Evolutionary conservation across 2,329 filamentous ascomycete species (phyloP).

Genomic region (Fusarium virguliforme): DNA sequence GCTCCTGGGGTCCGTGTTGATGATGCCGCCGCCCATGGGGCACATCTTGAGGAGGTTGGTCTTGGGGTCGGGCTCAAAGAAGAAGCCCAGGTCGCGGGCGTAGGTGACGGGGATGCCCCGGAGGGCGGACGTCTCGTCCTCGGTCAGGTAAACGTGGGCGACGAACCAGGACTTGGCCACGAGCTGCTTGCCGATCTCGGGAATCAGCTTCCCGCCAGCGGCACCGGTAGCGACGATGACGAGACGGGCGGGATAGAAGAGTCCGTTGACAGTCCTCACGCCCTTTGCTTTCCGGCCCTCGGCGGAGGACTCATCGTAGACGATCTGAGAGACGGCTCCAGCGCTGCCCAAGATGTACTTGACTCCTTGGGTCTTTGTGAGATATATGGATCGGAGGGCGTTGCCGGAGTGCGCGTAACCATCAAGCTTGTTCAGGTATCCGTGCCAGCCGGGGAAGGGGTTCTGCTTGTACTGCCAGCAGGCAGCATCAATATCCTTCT

Average conservation of each 20-base stretch:
- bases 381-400: conserved; percentile 65
- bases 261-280: conserved; percentile 31
- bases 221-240: conserved; percentile 70
- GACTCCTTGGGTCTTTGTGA: conserved; percentile 53
- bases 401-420: conserved; percentile 72
- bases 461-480: conserved; percentile 68
- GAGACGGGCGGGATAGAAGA: conserved; percentile 53
- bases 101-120: conserved; percentile 74
- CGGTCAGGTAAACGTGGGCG: conserved; percentile 71
- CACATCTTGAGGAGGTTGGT: conserved; percentile 74
- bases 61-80: conserved; percentile 75
- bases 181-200: conserved; percentile 65
- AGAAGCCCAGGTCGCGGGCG: conserved; percentile 74
- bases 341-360: conserved; percentile 49
- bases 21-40: conserved; percentile 72
- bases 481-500: conserved; percentile 58
- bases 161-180: conserved; percentile 73
- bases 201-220: conserved; percentile 62
- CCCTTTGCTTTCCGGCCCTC: conserved; percentile 28
- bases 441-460: conserved; percentile 65
- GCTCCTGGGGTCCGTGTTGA: conserved; percentile 56
- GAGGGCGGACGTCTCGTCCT: conserved; percentile 68
- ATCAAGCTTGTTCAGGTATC: conserved; percentile 72
- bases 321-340: conserved; percentile 49
- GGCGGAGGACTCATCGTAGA: conserved; percentile 41